Evolutionary conservation across 2,329 filamentous ascomycete species (phyloP).

Genomic region (Nemania sp.): DNA sequence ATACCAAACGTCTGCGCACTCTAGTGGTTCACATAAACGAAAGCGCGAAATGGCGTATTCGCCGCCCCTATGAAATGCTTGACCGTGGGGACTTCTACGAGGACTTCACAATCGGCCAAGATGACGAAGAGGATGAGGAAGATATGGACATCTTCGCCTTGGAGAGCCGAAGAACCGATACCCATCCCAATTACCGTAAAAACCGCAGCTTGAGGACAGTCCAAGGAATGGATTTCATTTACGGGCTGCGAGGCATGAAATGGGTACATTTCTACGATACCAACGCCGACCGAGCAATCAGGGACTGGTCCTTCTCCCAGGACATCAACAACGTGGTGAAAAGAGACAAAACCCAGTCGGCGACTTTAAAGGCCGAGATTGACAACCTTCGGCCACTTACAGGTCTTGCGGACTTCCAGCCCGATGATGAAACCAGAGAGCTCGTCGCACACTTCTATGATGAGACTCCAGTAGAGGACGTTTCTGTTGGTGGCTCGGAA

Average conservation of each 20-base stretch:
- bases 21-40: constrained; percentile 50
- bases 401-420: constrained; percentile 25
- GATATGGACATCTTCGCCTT: constrained; percentile 18
- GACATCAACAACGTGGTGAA: constrained; percentile 39
- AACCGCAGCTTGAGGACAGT: constrained; percentile 46
- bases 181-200: constrained; percentile 48
- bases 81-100: not conserved
- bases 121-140: constrained; percentile 19
- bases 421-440: constrained; percentile 25
- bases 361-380: constrained; percentile 28
- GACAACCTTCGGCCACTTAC: constrained; percentile 32
- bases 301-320: constrained; percentile 42
- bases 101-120: constrained; percentile 24
- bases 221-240: constrained; percentile 52
- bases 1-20: constrained; percentile 47
- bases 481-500: constrained; percentile 10
- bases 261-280: constrained; percentile 50
- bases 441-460: constrained; percentile 35
- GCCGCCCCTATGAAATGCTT: constrained; percentile 45
- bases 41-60: constrained; percentile 35
- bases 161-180: constrained; percentile 35
- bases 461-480: constrained; percentile 8
- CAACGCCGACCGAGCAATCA: constrained; percentile 32
- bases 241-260: constrained; percentile 49
- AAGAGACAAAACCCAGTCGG: constrained; percentile 28